Percentiles rank a stretch among this genome's conserved stretches.
Conservation (phyloP, 495 filamentous ascomycete genomes). For the Penicillium turbatum region DNA sequence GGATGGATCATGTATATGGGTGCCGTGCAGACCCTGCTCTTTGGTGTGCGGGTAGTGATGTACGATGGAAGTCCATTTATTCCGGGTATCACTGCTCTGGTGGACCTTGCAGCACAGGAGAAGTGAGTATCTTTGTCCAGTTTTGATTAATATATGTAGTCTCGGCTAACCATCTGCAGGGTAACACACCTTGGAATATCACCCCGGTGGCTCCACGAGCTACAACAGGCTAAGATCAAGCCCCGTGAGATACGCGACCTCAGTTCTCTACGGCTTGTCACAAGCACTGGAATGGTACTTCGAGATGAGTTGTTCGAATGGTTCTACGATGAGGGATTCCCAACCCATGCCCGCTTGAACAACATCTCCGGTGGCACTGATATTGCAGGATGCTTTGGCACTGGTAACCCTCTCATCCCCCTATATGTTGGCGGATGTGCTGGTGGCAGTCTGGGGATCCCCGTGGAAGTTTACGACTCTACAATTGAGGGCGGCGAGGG, state of each 20-base stretch:
- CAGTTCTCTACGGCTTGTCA: slow-evolving; percentile 53
- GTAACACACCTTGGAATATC: slow-evolving; percentile 62
- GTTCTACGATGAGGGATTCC: slow-evolving; percentile 80
- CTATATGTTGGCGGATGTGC: slow-evolving; percentile 69
- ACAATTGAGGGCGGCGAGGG: slow-evolving; percentile 48
- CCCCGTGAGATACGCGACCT: slow-evolving; percentile 61
- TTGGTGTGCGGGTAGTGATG: slow-evolving; percentile 55
- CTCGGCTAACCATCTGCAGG: background rate
- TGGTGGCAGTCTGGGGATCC: slow-evolving; percentile 58
- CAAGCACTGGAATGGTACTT: slow-evolving; percentile 74
- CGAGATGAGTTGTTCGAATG: slow-evolving; percentile 69
- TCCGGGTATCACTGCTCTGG: slow-evolving; percentile 56
- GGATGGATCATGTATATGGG: slow-evolving; percentile 85
- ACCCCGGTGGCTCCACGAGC: slow-evolving; percentile 68
- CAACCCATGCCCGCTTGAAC: slow-evolving; percentile 53
- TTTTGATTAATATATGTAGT: slow-evolving; percentile 16
- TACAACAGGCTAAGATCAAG: slow-evolving; percentile 53
- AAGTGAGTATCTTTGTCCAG: slow-evolving; percentile 36
- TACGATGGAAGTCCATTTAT: slow-evolving; percentile 78
- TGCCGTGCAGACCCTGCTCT: slow-evolving; percentile 48
- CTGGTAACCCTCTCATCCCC: slow-evolving; percentile 63
- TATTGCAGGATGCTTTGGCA: slow-evolving; percentile 66
- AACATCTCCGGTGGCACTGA: slow-evolving; percentile 81
- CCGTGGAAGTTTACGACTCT: slow-evolving; percentile 62
- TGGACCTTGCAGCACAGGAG: slow-evolving; percentile 56